These are phyloP conservation scores for Venturiaceae sp. DNA, from an alignment of 2,329 filamentous ascomycete species.

Conservation along the genomic window DNA sequence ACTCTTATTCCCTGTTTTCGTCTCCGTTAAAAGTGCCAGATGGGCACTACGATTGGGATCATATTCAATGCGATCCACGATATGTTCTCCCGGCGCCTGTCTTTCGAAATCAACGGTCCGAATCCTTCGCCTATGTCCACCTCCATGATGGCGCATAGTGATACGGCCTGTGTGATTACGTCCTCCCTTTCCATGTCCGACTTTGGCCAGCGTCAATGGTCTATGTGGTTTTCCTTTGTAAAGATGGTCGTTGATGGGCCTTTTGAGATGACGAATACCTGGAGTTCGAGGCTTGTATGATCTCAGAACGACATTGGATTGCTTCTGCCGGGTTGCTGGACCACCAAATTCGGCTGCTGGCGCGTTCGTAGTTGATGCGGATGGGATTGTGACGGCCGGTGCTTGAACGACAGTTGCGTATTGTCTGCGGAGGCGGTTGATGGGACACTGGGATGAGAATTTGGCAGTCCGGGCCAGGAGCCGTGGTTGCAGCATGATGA, in stretches of 20 bases:
- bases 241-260: conserved; percentile 90
- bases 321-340: neutral
- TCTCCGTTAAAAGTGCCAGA: conserved; percentile 74
- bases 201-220: conserved; percentile 81
- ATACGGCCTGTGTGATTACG: conserved; percentile 80
- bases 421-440: conserved; percentile 40
- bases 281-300: conserved; percentile 92
- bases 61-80: conserved; percentile 91
- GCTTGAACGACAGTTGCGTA: conserved; percentile 12
- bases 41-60: conserved; percentile 90
- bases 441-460: conserved; percentile 37
- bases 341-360: neutral
- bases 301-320: conserved; percentile 25
- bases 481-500: conserved; percentile 55
- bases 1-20: conserved; percentile 57
- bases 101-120: conserved; percentile 84
- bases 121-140: conserved; percentile 86
- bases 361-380: neutral
- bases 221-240: conserved; percentile 86
- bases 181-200: conserved; percentile 86
- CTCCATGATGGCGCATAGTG: conserved; percentile 84
- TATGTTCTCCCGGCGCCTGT: conserved; percentile 66
- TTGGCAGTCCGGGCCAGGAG: conserved; percentile 45
- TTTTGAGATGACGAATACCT: conserved; percentile 80
- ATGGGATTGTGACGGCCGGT: neutral